A percentile compares a stretch with the other conserved stretches of the same genome.
phyloP scores from a whole-genome alignment of 2,329 filamentous ascomycete genomes.

The Ampelomyces quisqualis region DNA sequence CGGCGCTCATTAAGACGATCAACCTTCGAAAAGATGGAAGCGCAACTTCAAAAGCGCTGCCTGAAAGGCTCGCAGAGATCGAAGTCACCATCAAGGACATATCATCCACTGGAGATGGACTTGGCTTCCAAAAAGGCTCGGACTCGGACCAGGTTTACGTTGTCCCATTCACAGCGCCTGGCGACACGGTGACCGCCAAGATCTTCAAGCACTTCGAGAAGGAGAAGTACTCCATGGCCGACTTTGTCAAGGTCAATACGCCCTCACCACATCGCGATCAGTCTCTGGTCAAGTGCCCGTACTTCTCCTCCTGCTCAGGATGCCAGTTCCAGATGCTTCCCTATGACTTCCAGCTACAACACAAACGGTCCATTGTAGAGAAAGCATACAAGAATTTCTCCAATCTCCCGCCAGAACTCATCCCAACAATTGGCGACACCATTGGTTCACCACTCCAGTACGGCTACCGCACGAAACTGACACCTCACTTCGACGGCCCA shows the following conservation, averaged over 20 bases:
- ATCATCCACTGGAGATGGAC: slow-evolving; percentile 88
- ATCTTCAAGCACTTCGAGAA: slow-evolving; percentile 69
- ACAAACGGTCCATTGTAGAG: slow-evolving; percentile 84
- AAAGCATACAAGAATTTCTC: slow-evolving; percentile 94
- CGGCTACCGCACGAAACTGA: slow-evolving; percentile 93
- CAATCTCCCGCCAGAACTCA: slow-evolving; percentile 69
- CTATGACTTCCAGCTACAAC: slow-evolving; percentile 78
- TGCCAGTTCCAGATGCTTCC: slow-evolving; percentile 98
- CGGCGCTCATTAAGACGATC: slow-evolving; percentile 44
- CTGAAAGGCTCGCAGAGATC: slow-evolving; percentile 70
- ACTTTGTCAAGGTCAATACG: slow-evolving; percentile 75
- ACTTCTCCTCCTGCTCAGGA: slow-evolving; percentile 82
- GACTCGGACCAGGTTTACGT: slow-evolving; percentile 71
- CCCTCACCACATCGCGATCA: slow-evolving; percentile 78
- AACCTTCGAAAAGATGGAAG: slow-evolving; percentile 25
- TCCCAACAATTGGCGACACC: slow-evolving; percentile 78
- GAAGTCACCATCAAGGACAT: slow-evolving; percentile 79
- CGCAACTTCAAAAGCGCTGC: slow-evolving; percentile 47
- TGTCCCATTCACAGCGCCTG: slow-evolving; percentile 84
- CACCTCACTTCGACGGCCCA: slow-evolving; percentile 89
- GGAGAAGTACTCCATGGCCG: slow-evolving; percentile 71
- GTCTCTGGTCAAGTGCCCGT: slow-evolving; percentile 73
- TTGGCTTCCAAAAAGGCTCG: slow-evolving; percentile 69
- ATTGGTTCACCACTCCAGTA: slow-evolving; percentile 89
- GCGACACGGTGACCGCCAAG: slow-evolving; percentile 77